Evolutionary conservation across 805 yeast genomes (phyloP).

Genomic region (Starmerella etchellsii): DNA sequence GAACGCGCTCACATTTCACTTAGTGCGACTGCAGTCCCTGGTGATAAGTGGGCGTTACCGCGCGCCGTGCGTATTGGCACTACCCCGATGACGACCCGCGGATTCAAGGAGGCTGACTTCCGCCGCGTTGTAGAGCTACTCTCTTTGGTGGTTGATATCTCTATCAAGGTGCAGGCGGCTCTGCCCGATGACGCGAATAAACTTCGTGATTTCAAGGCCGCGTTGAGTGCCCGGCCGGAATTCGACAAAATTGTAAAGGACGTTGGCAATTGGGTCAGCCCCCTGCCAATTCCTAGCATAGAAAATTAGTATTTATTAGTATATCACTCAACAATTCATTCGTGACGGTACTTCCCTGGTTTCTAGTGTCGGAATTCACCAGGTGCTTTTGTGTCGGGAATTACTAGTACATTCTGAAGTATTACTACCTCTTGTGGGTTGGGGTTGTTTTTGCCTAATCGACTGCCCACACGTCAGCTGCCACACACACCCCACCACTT

Average conservation of each 20-base stretch:
- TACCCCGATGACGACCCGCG: conserved; percentile 97
- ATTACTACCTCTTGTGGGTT: no score
- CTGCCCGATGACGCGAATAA: conserved; percentile 88
- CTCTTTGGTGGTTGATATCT: conserved; percentile 62
- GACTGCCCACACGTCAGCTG: no score
- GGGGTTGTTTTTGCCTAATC: no score
- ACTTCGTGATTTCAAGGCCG: conserved; percentile 87
- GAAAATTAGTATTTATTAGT: not conserved
- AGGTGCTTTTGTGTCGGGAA: no score
- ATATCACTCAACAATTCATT: no score
- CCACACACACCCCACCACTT: no score
- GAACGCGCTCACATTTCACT: conserved; percentile 90
- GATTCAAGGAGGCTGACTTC: conserved; percentile 79
- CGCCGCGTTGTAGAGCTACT: conserved; percentile 63
- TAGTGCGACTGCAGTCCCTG: conserved; percentile 95
- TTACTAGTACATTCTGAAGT: no score
- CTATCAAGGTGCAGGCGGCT: conserved; percentile 58
- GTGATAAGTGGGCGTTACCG: conserved; percentile 92
- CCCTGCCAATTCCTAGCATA: conserved; percentile 4
- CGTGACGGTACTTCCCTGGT: no score
- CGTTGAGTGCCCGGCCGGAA: conserved; percentile 35
- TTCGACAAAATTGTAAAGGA: conserved; percentile 19
- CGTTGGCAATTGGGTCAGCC: conserved; percentile 19
- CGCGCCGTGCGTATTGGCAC: conserved; percentile 96
- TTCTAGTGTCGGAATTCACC: no score